Evolutionary conservation across 192 early-diverging fungal species (phyloP).

Genomic region (Gorgonomyces haynaldii): DNA sequence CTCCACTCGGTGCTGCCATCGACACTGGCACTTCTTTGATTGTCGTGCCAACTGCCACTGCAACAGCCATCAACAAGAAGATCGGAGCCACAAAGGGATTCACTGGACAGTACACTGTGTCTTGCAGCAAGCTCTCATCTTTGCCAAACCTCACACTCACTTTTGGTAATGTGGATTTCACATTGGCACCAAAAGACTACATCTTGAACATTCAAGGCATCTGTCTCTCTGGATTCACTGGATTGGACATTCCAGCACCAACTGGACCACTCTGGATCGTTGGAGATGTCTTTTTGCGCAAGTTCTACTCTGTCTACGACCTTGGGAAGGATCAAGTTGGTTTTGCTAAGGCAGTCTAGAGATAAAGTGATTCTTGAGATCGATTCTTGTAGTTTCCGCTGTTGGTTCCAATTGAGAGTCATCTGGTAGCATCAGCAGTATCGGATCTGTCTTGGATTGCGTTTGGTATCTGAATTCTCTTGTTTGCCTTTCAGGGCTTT

Average conservation of each 20-base stretch:
- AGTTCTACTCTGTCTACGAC: slow-evolving; percentile 47
- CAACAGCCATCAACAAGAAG: slow-evolving; percentile 77
- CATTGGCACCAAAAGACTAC: slow-evolving; percentile 56
- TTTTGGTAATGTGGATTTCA: slow-evolving; percentile 64
- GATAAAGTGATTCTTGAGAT: too few species aligned
- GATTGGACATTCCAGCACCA: slow-evolving; percentile 56
- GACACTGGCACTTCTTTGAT: slow-evolving; percentile 79
- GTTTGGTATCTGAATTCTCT: too few species aligned
- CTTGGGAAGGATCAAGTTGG: slow-evolving; percentile 28
- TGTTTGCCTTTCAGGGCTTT: too few species aligned
- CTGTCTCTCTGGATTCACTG: slow-evolving; percentile 72
- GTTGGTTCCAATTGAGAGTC: too few species aligned
- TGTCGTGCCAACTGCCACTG: slow-evolving; percentile 58
- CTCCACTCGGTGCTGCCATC: slow-evolving; percentile 62
- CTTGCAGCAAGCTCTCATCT: slow-evolving; percentile 53
- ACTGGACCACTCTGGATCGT: slow-evolving; percentile 43
- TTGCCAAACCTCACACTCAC: slow-evolving; percentile 67
- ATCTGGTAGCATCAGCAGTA: too few species aligned
- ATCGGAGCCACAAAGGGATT: slow-evolving; percentile 89
- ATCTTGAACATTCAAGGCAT: slow-evolving; percentile 21
- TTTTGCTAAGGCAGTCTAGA: slow-evolving; percentile 15
- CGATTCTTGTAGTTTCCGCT: too few species aligned
- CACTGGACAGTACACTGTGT: slow-evolving; percentile 76
- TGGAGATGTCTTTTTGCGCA: slow-evolving; percentile 48
- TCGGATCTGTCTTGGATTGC: too few species aligned